A percentile compares a stretch with the other conserved stretches of the same genome.
phyloP scores from a whole-genome alignment of 148 eudicot genomes.

The Gaultheria prostrata region DNA sequence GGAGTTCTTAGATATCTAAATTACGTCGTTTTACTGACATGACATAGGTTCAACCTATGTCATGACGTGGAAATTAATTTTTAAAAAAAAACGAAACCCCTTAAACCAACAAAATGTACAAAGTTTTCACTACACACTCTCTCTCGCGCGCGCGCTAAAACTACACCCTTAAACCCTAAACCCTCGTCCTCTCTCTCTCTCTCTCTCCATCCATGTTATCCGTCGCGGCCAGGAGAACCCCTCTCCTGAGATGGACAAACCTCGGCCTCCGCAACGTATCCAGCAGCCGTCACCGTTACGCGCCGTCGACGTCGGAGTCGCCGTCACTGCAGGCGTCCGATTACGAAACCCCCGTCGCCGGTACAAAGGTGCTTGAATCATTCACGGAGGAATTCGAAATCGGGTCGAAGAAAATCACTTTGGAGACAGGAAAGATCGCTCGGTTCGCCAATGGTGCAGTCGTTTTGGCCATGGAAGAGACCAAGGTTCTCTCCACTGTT shows the following conservation, averaged over 20 bases:
- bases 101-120: not conserved
- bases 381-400: constrained; percentile 85
- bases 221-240: constrained; percentile 33
- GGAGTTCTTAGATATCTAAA: too few relatives aligned
- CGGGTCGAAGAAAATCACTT: constrained; percentile 49
- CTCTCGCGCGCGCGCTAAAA: not conserved
- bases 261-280: constrained; percentile 39
- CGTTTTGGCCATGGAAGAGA: constrained; percentile 71
- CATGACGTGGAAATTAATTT: too few relatives aligned
- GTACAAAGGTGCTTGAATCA: constrained; percentile 56
- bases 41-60: too few relatives aligned
- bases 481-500: constrained; percentile 82
- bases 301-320: constrained; percentile 19
- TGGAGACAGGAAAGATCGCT: constrained; percentile 88
- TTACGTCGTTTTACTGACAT: too few relatives aligned
- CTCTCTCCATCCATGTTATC: constrained; percentile 28
- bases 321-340: constrained; percentile 22
- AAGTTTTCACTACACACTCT: too few relatives aligned
- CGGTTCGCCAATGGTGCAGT: constrained; percentile 88
- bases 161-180: constrained; percentile 35
- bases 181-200: constrained; percentile 10
- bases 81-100: constrained; percentile 4
- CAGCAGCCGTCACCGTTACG: constrained; percentile 27
- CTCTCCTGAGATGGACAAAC: constrained; percentile 30
- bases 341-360: constrained; percentile 19